These are phyloP conservation scores for Moesziomyces antarcticus DNA, from an alignment of 1,284 basidiomycete species.

Conservation along the genomic window DNA sequence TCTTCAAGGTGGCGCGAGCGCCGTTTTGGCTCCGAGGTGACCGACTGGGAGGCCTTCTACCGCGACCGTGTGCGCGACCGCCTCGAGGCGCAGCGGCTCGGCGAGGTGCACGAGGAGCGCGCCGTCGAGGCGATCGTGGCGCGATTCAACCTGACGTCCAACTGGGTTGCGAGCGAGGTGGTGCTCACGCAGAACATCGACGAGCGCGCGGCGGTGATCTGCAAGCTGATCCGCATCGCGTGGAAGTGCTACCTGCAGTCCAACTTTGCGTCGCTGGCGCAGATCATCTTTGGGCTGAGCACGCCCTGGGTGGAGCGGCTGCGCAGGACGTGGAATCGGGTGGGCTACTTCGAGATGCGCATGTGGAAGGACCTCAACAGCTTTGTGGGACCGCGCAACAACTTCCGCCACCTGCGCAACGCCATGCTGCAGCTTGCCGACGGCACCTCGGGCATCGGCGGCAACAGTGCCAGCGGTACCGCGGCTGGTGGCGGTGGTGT, in stretches of 20 bases:
- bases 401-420: slow-evolving; percentile 75
- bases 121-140: slow-evolving; percentile 76
- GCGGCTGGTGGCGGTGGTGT: background rate
- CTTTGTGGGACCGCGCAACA: slow-evolving; percentile 76
- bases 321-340: slow-evolving; percentile 76
- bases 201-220: slow-evolving; percentile 77
- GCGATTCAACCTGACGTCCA: slow-evolving; percentile 85
- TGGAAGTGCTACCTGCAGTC: slow-evolving; percentile 86
- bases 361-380: slow-evolving; percentile 80
- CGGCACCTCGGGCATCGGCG: slow-evolving; percentile 11
- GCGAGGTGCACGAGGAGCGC: slow-evolving; percentile 39
- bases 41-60: slow-evolving; percentile 84
- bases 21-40: slow-evolving; percentile 72
- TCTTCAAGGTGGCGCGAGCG: slow-evolving; percentile 69
- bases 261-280: slow-evolving; percentile 83
- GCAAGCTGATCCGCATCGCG: slow-evolving; percentile 85
- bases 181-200: slow-evolving; percentile 68
- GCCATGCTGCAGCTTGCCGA: slow-evolving; percentile 57
- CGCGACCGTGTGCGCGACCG: slow-evolving; percentile 80
- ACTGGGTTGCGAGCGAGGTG: slow-evolving; percentile 84
- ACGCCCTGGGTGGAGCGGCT: slow-evolving; percentile 80
- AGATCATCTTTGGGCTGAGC: slow-evolving; percentile 82
- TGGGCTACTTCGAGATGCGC: slow-evolving; percentile 79
- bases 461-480: slow-evolving; percentile 1
- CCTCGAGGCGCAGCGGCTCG: slow-evolving; percentile 72